Conservation (phyloP, 2,329 filamentous ascomycete genomes). For the Penicillium sp. region DNA sequence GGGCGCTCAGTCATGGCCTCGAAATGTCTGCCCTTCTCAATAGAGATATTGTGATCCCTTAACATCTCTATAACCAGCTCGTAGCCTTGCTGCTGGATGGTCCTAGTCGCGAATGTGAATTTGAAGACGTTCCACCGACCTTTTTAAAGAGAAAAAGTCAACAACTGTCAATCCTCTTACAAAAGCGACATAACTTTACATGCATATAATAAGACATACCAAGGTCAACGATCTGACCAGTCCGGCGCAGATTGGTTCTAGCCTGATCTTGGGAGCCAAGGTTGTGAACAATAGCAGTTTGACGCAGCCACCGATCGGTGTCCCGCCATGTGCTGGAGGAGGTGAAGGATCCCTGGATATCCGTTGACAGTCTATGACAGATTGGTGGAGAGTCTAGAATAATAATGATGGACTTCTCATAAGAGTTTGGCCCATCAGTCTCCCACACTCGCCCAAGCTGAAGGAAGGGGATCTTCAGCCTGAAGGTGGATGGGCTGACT, state of each 20-base stretch:
- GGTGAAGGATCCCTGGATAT: slow-evolving; percentile 45
- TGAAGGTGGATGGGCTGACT: slow-evolving; percentile 29
- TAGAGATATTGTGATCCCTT: slow-evolving; percentile 70
- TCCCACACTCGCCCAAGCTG: slow-evolving; percentile 46
- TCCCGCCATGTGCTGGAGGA: slow-evolving; percentile 55
- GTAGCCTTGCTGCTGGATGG: slow-evolving; percentile 38
- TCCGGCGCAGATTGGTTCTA: slow-evolving; percentile 52
- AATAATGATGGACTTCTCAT: slow-evolving; percentile 38
- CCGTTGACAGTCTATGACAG: slow-evolving; percentile 45
- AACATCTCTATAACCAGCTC: slow-evolving; percentile 54
- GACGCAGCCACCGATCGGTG: slow-evolving; percentile 62
- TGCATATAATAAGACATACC: not conserved
- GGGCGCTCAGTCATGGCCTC: slow-evolving; percentile 25
- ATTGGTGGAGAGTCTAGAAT: slow-evolving; percentile 48
- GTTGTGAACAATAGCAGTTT: slow-evolving; percentile 62
- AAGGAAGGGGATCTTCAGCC: slow-evolving; percentile 49
- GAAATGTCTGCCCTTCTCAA: slow-evolving; percentile 51
- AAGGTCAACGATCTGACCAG: slow-evolving; percentile 56
- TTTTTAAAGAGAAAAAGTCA: slow-evolving; percentile 26
- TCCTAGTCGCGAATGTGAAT: slow-evolving; percentile 48
- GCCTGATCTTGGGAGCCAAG: slow-evolving; percentile 37
- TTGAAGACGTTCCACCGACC: slow-evolving; percentile 66
- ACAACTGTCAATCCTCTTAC: not conserved
- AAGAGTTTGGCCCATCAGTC: slow-evolving; percentile 21
- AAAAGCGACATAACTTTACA: not conserved